phyloP scores from a whole-genome alignment of 805 yeast species.

The Kazachstania africana region DNA sequence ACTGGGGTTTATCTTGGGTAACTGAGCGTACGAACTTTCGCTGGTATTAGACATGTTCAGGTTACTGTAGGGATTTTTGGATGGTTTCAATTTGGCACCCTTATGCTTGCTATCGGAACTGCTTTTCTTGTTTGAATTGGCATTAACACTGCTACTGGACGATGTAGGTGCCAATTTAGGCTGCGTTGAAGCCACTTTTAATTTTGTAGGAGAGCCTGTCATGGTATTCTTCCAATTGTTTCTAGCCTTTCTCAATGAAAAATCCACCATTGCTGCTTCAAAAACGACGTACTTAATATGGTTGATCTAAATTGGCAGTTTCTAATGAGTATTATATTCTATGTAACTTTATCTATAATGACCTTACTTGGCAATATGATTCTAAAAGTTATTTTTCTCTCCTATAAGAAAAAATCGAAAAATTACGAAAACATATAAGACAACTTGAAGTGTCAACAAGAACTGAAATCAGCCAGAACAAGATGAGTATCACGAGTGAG shows the following conservation, averaged over 20 bases:
- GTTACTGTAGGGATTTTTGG: slow-evolving; percentile 4
- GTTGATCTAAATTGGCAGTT: too few relatives aligned
- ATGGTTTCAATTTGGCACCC: slow-evolving; percentile 4
- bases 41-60: slow-evolving; percentile 4
- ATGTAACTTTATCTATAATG: too few relatives aligned
- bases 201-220: slow-evolving; percentile 8
- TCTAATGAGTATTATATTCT: too few relatives aligned
- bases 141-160: background rate
- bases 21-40: slow-evolving; percentile 4
- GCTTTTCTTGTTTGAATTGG: background rate
- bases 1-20: slow-evolving; percentile 27
- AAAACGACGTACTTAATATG: too few relatives aligned
- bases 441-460: too few relatives aligned
- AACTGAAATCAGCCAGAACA: too few relatives aligned
- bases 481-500: slow-evolving; percentile 70
- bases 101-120: slow-evolving; percentile 1
- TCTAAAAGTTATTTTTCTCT: too few relatives aligned
- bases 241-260: slow-evolving; percentile 25
- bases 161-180: background rate
- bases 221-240: slow-evolving; percentile 18
- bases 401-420: too few relatives aligned
- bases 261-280: slow-evolving; percentile 25
- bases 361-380: too few relatives aligned
- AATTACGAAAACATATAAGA: too few relatives aligned
- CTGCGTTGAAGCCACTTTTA: slow-evolving; percentile 9